Evolutionary conservation across 2,329 filamentous ascomycete genomes (phyloP).

Genomic region (Colletotrichum plurivorum): DNA sequence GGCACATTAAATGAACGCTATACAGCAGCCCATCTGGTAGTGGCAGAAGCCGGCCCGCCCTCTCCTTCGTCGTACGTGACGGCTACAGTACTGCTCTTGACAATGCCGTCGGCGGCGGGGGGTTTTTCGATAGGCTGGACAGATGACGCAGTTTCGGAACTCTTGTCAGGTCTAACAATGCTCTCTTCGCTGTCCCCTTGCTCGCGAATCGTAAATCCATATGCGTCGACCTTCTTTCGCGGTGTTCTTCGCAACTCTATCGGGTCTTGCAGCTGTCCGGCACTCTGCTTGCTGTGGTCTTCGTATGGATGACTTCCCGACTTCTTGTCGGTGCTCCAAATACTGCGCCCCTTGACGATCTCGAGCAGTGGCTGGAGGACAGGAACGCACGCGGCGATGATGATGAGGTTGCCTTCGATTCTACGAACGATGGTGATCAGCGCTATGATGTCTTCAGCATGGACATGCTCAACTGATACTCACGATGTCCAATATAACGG

Average conservation of each 20-base stretch:
- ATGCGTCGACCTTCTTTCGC: conserved; percentile 5
- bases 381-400: conserved; percentile 49
- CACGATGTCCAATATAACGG: conserved; percentile 10
- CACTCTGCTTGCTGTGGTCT: conserved; percentile 6
- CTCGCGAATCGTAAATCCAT: neutral
- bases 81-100: neutral
- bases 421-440: neutral
- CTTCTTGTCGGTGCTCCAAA: conserved; percentile 23
- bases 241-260: conserved; percentile 2
- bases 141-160: neutral
- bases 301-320: neutral
- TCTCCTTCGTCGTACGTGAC: neutral
- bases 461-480: neutral
- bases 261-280: neutral
- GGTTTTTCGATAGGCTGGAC: neutral
- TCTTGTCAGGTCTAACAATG: neutral
- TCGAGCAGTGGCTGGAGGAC: conserved; percentile 47
- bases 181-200: neutral
- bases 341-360: conserved; percentile 36
- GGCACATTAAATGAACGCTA: neutral
- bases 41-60: neutral
- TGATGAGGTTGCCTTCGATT: conserved; percentile 40
- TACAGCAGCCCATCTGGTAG: neutral
- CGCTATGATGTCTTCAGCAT: neutral
- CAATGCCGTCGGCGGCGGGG: neutral